A percentile compares a stretch with the other conserved stretches of the same genome.
These are phyloP conservation scores for Larix kaempferi DNA, from an alignment of 75 land plant genomes.

Conservation along the genomic window DNA sequence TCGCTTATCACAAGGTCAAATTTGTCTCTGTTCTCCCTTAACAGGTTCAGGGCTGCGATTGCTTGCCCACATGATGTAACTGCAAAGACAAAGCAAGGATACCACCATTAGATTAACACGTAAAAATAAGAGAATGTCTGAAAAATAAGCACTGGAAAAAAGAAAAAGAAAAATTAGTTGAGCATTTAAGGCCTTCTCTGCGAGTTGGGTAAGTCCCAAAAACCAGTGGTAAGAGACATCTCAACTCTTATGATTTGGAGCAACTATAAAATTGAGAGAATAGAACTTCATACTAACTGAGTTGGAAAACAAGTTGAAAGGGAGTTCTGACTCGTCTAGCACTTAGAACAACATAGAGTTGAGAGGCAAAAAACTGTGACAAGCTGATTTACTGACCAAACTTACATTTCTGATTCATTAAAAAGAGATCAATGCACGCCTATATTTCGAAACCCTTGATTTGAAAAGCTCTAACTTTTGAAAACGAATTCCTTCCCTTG, in stretches of 20 bases:
- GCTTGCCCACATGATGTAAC: slow-evolving; percentile 77
- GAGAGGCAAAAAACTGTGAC: no score
- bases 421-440: no score
- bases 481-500: no score
- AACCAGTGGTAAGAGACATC: background rate
- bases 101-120: background rate
- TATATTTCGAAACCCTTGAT: no score
- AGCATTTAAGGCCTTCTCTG: background rate
- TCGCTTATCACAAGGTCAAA: slow-evolving; percentile 89
- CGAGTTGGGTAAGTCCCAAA: background rate
- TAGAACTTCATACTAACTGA: background rate
- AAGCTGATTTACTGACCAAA: no score
- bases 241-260: background rate
- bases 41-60: slow-evolving; percentile 46
- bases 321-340: background rate
- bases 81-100: slow-evolving; percentile 21
- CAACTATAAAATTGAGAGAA: background rate
- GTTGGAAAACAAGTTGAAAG: background rate
- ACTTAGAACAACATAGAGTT: no score
- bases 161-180: background rate
- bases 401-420: no score
- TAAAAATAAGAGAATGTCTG: background rate
- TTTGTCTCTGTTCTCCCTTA: slow-evolving; percentile 71
- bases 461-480: no score
- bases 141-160: slow-evolving; percentile 7